Evolutionary conservation across 495 filamentous ascomycete genomes (phyloP), one percentile per base, ranked within the genome.

Genomic region (Penicillium angulare): DNA sequence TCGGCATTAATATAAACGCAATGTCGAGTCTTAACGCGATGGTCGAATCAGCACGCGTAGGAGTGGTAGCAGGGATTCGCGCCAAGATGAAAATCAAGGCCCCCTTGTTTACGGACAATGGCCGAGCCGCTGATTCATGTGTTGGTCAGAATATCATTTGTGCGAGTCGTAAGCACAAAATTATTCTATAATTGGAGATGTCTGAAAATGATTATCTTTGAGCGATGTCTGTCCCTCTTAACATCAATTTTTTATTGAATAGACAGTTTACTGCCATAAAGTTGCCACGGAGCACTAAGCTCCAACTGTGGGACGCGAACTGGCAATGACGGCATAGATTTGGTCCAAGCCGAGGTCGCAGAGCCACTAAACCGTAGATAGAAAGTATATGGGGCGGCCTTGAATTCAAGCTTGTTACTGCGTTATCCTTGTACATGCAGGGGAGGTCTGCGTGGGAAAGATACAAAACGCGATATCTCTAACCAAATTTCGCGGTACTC

Each of bases 281-380:
- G n/a, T n/a, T n/a, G n/a, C n/a, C n/a, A n/a, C n/a, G n/a, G 41
- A 29, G 41, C n/a, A 16, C 33, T 16, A 17, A 38, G 20, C 34
- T 15, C 29, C 27, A 55, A 56, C 43, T 53, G 51, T 53, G 62
- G 59, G 50, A 65, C 59, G 62, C 50, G 59, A 57, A 7, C 34
- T n/a, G 43, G 48, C 29, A 35, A 65, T 65, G 62, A 65, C 59
- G 59, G 59, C 62, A 62, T 62, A 47, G 43, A 47, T 42, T 57
- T 16, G 29, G 47, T n/a, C 35, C 46, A 26, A 49, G 56, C 60
- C 51, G 54, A 58, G 47, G 59, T 33, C 12, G 24, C 17, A 59
- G 43, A 31, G 27, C 34, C 24, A 43, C 46, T 52, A 49, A 53
- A 7, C 35, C 12, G 29, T 22, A 52, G 9, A 49, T 7, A 44